phyloP scores from a whole-genome alignment of 1,284 basidiomycete species.

The Termitomyces sp. region DNA sequence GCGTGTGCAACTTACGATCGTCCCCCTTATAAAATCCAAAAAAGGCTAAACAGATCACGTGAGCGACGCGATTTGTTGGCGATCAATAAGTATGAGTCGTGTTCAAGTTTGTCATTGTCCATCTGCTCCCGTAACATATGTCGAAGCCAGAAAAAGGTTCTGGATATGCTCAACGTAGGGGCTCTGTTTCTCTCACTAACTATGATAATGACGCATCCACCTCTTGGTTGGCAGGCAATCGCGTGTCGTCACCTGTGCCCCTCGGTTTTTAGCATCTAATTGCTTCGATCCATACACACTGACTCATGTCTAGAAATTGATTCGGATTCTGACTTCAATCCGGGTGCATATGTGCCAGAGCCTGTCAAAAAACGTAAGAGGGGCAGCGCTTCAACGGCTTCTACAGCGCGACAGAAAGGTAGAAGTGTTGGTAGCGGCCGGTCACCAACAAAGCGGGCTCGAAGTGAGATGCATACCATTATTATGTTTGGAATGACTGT shows the following conservation, averaged over 20 bases:
- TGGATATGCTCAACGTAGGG: slow-evolving; percentile 24
- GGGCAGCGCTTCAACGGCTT: slow-evolving; percentile 10
- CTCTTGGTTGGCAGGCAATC: slow-evolving; percentile 19
- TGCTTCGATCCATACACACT: not conserved
- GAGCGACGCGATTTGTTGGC: slow-evolving; percentile 9
- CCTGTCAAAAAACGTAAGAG: slow-evolving; percentile 28
- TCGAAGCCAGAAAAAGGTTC: slow-evolving; percentile 17
- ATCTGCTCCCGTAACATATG: slow-evolving; percentile 10
- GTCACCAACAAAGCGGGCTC: slow-evolving; percentile 1
- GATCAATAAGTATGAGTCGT: slow-evolving; percentile 5
- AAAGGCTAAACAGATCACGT: slow-evolving; percentile 15
- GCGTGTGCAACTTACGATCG: not conserved
- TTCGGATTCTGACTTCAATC: slow-evolving; percentile 50
- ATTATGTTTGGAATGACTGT: not conserved
- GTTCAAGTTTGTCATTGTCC: slow-evolving; percentile 9
- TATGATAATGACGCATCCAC: not conserved
- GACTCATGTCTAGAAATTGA: slow-evolving; percentile 41
- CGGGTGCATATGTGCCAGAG: slow-evolving; percentile 38
- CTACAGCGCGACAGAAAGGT: slow-evolving; percentile 14
- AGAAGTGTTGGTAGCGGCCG: slow-evolving; percentile 3
- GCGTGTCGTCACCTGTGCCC: slow-evolving; percentile 26
- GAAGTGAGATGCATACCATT: not conserved
- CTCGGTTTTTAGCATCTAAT: slow-evolving; percentile 19
- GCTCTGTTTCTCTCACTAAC: not conserved
- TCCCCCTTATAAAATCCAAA: not conserved